These are phyloP conservation scores for Galerina sulciceps DNA, from an alignment of 768 basidiomycete species.

Conservation along the genomic window DNA sequence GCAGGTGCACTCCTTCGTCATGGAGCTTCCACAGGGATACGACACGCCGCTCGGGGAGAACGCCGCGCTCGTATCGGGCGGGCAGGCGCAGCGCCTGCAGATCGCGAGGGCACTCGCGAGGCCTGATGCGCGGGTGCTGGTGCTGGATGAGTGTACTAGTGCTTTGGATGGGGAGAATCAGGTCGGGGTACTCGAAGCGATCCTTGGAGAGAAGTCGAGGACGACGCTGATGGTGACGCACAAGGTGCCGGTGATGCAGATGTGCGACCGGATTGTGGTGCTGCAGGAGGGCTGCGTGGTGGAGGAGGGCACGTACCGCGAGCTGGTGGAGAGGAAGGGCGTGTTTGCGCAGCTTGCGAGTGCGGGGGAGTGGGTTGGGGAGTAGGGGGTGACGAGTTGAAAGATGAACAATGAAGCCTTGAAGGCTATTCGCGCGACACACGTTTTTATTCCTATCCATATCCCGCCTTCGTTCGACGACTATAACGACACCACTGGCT, in stretches of 20 bases:
- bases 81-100: conserved; percentile 91
- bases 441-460: no score
- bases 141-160: conserved; percentile 95
- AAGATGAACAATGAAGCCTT: no score
- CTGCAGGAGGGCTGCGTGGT: conserved; percentile 76
- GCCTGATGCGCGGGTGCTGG: conserved; percentile 68
- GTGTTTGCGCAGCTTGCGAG: conserved; percentile 75
- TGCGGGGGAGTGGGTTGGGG: conserved; percentile 65
- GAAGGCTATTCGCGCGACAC: no score
- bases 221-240: conserved; percentile 95
- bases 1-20: conserved; percentile 87
- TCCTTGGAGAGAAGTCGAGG: conserved; percentile 59
- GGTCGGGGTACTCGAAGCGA: conserved; percentile 78
- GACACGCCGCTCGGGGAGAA: conserved; percentile 90
- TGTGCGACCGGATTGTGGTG: conserved; percentile 90
- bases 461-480: no score
- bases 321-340: conserved; percentile 57
- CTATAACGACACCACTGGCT: no score
- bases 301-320: conserved; percentile 79
- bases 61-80: conserved; percentile 88
- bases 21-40: conserved; percentile 80
- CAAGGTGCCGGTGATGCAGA: conserved; percentile 86
- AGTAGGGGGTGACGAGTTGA: conserved; percentile 19
- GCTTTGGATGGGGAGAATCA: conserved; percentile 89
- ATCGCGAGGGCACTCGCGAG: conserved; percentile 91